Conservation (phyloP, 495 filamentous ascomycete species). For the Copromyces sp. region DNA sequence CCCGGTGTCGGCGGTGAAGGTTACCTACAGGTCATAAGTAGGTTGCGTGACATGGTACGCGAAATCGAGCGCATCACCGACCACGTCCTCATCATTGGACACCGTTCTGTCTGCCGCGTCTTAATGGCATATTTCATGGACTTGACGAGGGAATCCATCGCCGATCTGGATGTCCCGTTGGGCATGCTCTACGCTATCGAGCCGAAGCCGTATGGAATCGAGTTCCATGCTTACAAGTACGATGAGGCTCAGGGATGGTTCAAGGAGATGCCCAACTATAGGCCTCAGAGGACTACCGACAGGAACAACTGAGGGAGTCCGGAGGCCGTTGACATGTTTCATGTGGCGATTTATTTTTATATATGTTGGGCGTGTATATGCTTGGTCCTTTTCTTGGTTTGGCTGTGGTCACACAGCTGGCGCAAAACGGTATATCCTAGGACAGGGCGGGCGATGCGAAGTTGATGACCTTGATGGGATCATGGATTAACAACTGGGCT, state of each 20-base stretch:
- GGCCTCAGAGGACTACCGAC: conserved; percentile 49
- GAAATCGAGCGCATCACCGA: conserved; percentile 96
- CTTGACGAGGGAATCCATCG: conserved; percentile 77
- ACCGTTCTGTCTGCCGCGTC: conserved; percentile 82
- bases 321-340: background rate
- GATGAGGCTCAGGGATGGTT: conserved; percentile 69
- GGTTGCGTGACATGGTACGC: conserved; percentile 87
- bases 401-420: background rate
- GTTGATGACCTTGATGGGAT: background rate
- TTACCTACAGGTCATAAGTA: conserved; percentile 93
- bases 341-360: background rate
- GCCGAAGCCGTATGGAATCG: conserved; percentile 95
- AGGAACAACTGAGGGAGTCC: conserved; percentile 17
- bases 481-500: background rate
- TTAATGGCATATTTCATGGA: conserved; percentile 94
- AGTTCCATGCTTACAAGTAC: conserved; percentile 89
- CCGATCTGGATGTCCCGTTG: conserved; percentile 83
- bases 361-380: background rate
- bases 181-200: conserved; percentile 89
- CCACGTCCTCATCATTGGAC: conserved; percentile 81
- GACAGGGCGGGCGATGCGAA: background rate
- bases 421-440: background rate
- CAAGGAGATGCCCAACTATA: conserved; percentile 66
- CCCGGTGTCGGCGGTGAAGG: conserved; percentile 92
- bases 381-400: background rate